These are phyloP conservation scores for Thalassiosira mediterranea DNA, from an alignment of 352 stramenopile species.

Conservation along the genomic window DNA sequence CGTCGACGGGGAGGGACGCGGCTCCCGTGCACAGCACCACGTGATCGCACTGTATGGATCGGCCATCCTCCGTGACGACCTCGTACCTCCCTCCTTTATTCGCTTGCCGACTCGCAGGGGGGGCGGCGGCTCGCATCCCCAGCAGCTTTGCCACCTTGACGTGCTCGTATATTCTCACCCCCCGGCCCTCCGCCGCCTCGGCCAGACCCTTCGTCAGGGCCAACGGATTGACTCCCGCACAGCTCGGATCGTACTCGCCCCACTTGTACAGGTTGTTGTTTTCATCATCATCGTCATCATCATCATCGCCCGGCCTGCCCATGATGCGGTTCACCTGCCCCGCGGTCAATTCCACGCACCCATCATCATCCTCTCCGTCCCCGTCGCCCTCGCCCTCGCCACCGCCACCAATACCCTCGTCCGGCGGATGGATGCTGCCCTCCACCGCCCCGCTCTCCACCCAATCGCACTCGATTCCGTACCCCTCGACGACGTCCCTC, in stretches of 20 bases:
- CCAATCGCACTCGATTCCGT: conserved; percentile 52
- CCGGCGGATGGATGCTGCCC: conserved; percentile 22
- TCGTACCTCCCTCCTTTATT: conserved; percentile 42
- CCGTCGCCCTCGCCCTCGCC: conserved; percentile 11
- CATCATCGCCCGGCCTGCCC: conserved; percentile 13
- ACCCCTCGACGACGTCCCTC: conserved; percentile 26
- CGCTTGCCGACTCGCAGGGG: background rate
- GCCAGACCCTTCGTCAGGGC: conserved; percentile 35
- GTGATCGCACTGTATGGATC: conserved; percentile 34
- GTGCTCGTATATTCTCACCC: conserved; percentile 39
- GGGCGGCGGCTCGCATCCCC: conserved; percentile 1
- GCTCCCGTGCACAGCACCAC: conserved; percentile 43
- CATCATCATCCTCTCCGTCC: conserved; percentile 6
- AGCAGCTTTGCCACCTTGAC: conserved; percentile 25
- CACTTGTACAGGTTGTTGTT: conserved; percentile 47
- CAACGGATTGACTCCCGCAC: conserved; percentile 35
- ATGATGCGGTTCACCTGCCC: conserved; percentile 36
- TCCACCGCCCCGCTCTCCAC: conserved; percentile 30
- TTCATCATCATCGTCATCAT: too few species aligned
- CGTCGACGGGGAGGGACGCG: background rate
- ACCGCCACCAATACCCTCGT: too few species aligned
- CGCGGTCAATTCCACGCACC: conserved; percentile 16
- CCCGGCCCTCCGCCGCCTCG: conserved; percentile 21
- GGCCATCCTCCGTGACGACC: conserved; percentile 25
- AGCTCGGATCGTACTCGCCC: conserved; percentile 41